Evolutionary conservation across 805 yeast species (phyloP), one percentile per base, ranked within the genome.

Genomic region (Candida golubevii): DNA sequence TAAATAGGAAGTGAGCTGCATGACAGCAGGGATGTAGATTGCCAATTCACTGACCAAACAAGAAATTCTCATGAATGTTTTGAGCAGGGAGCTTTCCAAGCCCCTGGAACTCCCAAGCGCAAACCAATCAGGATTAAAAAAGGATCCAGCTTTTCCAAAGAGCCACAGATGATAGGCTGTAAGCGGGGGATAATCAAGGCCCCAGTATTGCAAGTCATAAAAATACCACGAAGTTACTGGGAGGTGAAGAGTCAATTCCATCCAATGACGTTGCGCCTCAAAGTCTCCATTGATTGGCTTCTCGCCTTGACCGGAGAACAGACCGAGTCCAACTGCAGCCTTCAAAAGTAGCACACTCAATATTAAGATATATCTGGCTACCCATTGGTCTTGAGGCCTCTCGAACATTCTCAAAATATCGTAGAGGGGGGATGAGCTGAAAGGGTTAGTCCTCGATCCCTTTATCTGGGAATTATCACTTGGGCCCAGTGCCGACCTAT

Each of bases 211-310:
- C 36, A 89, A 71, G 60, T 93, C 97, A 62, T 81, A 88, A 67
- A 76, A 86, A 60, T 93, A 93, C 99, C 99, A 93, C 49, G 84
- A 54, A 0, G 68, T 63, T 1, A 88, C 63, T 0, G 96, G 93
- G 39, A 90, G 62, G 54, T 82, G 80, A 33, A 74, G 80, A 0
- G 98, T 91, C 42, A 91, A 71, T 61, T 93, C 99, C 78, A 93
- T 75, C 99, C 99, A 93, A 63, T 91, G 99, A 53, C 99, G 77
- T 63, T 93, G 99, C 0, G 98, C 98, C 63, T 93, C 99, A 58
- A 93, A 91, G 61, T 93, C 99, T 7, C 99, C 99, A 69, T 71
- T 81, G 79, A 88, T 79, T 5, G 98, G 98, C 8, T 85, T 80
- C 1, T 72, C 67, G 8, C 66, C 66, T 48, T 63, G 61, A 0